These are phyloP conservation scores for Macrotyloma uniflorum DNA, from an alignment of 306 rosid genomes.

Conservation along the genomic window DNA sequence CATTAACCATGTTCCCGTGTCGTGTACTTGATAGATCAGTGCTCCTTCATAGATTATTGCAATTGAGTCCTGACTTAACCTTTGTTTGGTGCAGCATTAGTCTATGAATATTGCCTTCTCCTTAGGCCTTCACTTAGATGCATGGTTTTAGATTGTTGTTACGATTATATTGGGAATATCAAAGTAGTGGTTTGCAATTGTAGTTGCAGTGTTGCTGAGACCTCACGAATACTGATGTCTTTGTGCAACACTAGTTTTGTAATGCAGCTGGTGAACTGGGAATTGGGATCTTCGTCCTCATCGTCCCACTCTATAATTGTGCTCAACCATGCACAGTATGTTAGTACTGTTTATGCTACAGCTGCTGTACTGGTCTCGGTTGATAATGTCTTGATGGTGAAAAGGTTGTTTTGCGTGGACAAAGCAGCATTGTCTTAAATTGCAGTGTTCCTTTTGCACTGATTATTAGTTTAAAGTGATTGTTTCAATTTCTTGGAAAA, in stretches of 20 bases:
- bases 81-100: slow-evolving; percentile 16
- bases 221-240: background rate
- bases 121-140: background rate
- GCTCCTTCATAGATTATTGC: background rate
- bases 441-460: background rate
- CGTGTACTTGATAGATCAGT: too few relatives aligned
- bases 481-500: slow-evolving; percentile 9
- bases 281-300: background rate
- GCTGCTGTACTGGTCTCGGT: slow-evolving; percentile 1
- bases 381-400: background rate
- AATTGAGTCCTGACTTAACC: background rate
- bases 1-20: too few relatives aligned
- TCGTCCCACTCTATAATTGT: background rate
- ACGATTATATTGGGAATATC: background rate
- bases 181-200: background rate
- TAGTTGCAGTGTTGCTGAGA: background rate
- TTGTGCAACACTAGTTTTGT: slow-evolving; percentile 12
- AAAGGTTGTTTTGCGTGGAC: background rate
- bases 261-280: background rate
- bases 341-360: background rate
- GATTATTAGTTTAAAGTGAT: slow-evolving; percentile 3
- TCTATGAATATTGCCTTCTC: background rate
- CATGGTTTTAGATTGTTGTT: background rate
- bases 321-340: background rate
- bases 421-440: background rate